Evolutionary conservation across 2,329 filamentous ascomycete genomes (phyloP).

Genomic region (Aschersonia sp.): DNA sequence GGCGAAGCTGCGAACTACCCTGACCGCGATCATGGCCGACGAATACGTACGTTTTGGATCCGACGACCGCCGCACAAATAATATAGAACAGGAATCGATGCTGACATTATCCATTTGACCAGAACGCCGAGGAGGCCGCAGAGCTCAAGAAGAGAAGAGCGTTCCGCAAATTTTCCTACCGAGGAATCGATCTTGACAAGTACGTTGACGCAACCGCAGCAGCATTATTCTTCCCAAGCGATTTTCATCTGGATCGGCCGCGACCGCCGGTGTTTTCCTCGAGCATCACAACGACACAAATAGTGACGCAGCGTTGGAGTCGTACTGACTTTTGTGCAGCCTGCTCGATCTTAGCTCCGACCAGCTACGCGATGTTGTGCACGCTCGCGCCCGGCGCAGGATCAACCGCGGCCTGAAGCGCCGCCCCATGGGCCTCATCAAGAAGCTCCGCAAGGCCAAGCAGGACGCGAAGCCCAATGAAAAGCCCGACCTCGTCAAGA

Average conservation of each 20-base stretch:
- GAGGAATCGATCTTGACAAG: constrained; percentile 98
- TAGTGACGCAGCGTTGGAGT: no score
- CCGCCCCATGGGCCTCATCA: constrained; percentile 99
- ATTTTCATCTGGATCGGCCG: not conserved
- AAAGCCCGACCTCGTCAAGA: constrained; percentile 99
- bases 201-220: constrained; percentile 37
- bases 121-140: constrained; percentile 96
- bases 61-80: not conserved
- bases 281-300: not conserved
- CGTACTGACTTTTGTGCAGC: constrained; percentile 33
- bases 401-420: constrained; percentile 99
- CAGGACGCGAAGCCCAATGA: constrained; percentile 98
- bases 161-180: constrained; percentile 99
- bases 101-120: constrained; percentile 16
- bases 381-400: constrained; percentile 93
- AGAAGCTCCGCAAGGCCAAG: constrained; percentile 99
- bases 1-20: constrained; percentile 26
- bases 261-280: not conserved
- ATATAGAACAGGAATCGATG: not conserved
- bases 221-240: not conserved
- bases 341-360: constrained; percentile 97
- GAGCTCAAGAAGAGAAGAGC: constrained; percentile 99
- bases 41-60: constrained; percentile 59
- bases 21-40: constrained; percentile 64
- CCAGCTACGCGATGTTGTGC: constrained; percentile 97